Base-by-base conservation (phyloP, 345 rosid genomes). In the Salix suchowensis region DNA sequence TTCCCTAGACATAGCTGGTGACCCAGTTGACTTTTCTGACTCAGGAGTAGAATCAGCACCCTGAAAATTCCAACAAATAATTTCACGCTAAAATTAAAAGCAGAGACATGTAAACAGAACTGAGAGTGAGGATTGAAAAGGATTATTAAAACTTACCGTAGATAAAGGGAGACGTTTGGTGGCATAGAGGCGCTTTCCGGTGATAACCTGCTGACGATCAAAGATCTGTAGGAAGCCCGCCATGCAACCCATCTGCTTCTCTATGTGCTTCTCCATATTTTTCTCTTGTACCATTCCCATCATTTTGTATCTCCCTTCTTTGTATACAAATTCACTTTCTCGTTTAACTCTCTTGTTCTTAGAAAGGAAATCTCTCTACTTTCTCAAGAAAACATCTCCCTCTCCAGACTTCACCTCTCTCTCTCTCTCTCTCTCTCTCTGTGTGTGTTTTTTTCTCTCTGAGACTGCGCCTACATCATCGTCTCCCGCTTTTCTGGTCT, bases 191-290 rank as follows among this genome's bases (percentile, higher is more conserved):
- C 94, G 93, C 77, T 88, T 91, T 28, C 92, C 89, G 39, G 91
- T 75, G 79, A 93, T 83, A 73, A 88, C 67, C 72, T 90, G 90
- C 67, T 88, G 88, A 64, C 97, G 97, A 79, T 96, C 99, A 78
- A 96, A 93, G 83, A 96, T 93, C 84, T 96, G 94, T 79, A 93
- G 85, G 88, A 96, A 92, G 44, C 98, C 99, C 67, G 98, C 84
- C 97, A 96, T 92, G 92, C 99, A 96, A 0, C 99, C 99, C 72
- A 90, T 87, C 52, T 91, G 96, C 84, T 88, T 89, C 81, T 90
- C 87, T 34, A 89, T 81, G 70, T 88, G 89, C 76, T 87, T 90
- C 84, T 91, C 94, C 6, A 87, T 80, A 75, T 80, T 84, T 80
- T 81, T 86, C 24, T 89, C 90, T 54, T 79, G 89, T 54, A 87